Evolutionary conservation across 2,329 filamentous ascomycete genomes (phyloP).

Genomic region (Alternaria arborescens): DNA sequence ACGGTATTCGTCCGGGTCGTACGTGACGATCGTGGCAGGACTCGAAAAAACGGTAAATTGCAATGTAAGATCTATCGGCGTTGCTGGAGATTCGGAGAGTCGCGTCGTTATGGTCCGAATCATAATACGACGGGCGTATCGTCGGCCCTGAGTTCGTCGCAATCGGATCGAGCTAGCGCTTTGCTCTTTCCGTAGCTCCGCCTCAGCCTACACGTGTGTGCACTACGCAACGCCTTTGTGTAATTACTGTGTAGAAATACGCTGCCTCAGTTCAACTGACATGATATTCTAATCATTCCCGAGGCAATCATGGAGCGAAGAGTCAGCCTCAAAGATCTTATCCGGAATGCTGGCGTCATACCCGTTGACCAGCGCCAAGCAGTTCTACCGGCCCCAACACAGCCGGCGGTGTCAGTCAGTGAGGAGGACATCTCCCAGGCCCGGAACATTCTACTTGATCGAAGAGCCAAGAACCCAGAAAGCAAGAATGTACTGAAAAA

Average conservation of each 20-base stretch:
- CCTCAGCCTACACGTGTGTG: slow-evolving; percentile 28
- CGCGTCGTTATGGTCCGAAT: slow-evolving; percentile 11
- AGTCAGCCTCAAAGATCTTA: slow-evolving; percentile 41
- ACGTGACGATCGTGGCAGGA: neutral
- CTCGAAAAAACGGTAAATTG: neutral
- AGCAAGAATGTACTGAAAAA: slow-evolving; percentile 45
- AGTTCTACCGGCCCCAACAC: slow-evolving; percentile 44
- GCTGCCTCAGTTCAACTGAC: slow-evolving; percentile 3
- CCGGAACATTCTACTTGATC: slow-evolving; percentile 41
- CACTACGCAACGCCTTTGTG: slow-evolving; percentile 13
- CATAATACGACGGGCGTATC: neutral
- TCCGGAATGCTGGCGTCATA: slow-evolving; percentile 40
- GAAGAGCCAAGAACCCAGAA: slow-evolving; percentile 41
- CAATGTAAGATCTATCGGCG: neutral
- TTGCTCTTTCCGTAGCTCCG: slow-evolving; percentile 21
- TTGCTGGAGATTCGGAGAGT: slow-evolving; percentile 5
- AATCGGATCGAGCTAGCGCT: slow-evolving; percentile 18
- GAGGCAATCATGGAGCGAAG: slow-evolving; percentile 34
- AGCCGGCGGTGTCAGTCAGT: slow-evolving; percentile 39
- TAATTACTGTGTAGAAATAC: slow-evolving; percentile 1
- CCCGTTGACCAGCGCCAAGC: slow-evolving; percentile 37
- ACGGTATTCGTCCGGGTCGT: neutral
- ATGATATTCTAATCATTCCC: slow-evolving; percentile 10
- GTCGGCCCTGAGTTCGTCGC: slow-evolving; percentile 9
- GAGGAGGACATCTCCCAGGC: slow-evolving; percentile 45